A percentile compares a stretch with the other conserved stretches of the same genome.
These are phyloP conservation scores for Neonectria neomacrospora DNA, from an alignment of 2,329 filamentous ascomycete species.

Conservation along the genomic window DNA sequence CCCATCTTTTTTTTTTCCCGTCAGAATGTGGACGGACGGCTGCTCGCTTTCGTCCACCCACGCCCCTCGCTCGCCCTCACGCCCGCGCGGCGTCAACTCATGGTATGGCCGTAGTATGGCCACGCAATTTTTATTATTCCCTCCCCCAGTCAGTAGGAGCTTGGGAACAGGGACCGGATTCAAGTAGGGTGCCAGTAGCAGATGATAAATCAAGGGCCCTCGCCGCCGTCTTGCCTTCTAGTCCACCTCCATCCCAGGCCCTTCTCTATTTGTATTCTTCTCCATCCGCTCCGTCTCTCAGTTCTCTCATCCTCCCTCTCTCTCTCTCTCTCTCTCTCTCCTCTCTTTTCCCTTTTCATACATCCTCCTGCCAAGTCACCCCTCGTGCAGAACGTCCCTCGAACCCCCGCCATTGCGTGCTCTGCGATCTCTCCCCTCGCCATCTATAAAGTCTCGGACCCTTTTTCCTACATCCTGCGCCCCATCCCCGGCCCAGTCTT, in stretches of 20 bases:
- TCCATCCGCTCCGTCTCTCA: constrained; percentile 6
- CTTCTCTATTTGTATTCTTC: constrained; percentile 7
- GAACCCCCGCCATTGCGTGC: constrained; percentile 50
- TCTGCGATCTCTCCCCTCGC: constrained; percentile 31
- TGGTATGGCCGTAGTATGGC: constrained; percentile 25
- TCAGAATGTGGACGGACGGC: constrained; percentile 13
- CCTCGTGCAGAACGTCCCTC: constrained; percentile 33
- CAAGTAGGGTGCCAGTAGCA: constrained; percentile 38
- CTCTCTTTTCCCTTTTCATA: constrained; percentile 21
- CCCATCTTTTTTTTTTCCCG: constrained; percentile 42
- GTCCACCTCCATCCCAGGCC: constrained; percentile 1
- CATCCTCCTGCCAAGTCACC: constrained; percentile 24
- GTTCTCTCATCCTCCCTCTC: constrained; percentile 13
- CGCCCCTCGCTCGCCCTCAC: constrained; percentile 20
- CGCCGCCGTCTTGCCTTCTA: constrained; percentile 23
- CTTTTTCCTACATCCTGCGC: constrained; percentile 11
- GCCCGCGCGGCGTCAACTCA: constrained; percentile 17
- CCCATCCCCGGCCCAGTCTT: constrained; percentile 21
- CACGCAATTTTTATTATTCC: constrained; percentile 41
- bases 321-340: constrained; percentile 22
- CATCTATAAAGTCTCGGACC: constrained; percentile 23
- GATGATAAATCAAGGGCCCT: constrained; percentile 38
- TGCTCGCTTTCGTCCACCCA: constrained; percentile 19
- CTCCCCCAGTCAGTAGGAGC: constrained; percentile 33
- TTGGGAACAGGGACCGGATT: constrained; percentile 29